Evolutionary conservation across 768 basidiomycete species (phyloP), one percentile per base, ranked within the genome.

Genomic region (Pisolithus orientalis): DNA sequence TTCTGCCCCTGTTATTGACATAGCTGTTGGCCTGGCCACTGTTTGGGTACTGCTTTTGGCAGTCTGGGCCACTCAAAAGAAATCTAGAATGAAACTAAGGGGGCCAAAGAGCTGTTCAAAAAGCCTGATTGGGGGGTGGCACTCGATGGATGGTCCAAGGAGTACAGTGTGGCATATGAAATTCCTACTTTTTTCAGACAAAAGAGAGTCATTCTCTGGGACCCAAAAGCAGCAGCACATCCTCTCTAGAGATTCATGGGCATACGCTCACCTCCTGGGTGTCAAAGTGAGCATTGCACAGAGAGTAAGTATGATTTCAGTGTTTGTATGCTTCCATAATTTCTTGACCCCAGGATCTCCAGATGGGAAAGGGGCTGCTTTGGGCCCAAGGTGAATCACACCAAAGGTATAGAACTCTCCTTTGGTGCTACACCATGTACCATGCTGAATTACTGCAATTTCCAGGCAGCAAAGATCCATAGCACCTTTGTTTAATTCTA

Each of bases 211-310:
- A 57, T 76, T 1, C 59, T 79, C 6, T 65, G 67, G 44, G 77
- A 78, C 52, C 72, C 74, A 3, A 77, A 72, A 59, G 78, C 80
- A 0, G 64, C 75, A 25, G 65, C 71, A 1, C 76, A 81, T 79
- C 50, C 77, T 73, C 57, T 63, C 76, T 1, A 71, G 63, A 51
- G 80, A 80, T 48, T 78, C 78, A 0, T 76, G 66, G 42, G 67
- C 63, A 0, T 82, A 82, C 58, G 63, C 72, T 0, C 70, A 72
- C 40, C 69, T 70, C 1, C 63, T 59, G 6, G 58, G 74, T 34
- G 55, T 63, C 8, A 69, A 64, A 28, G 43, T 60, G 0, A 69
- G 72, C 31, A 72, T 78, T 13, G 69, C 70, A 28, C 55, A 50
- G 5, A 16, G 70, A 46, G 70, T 71, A 17, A 10, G 65, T 49